phyloP scores from a whole-genome alignment of 1,284 basidiomycete species.

The Golubevia sp. region DNA sequence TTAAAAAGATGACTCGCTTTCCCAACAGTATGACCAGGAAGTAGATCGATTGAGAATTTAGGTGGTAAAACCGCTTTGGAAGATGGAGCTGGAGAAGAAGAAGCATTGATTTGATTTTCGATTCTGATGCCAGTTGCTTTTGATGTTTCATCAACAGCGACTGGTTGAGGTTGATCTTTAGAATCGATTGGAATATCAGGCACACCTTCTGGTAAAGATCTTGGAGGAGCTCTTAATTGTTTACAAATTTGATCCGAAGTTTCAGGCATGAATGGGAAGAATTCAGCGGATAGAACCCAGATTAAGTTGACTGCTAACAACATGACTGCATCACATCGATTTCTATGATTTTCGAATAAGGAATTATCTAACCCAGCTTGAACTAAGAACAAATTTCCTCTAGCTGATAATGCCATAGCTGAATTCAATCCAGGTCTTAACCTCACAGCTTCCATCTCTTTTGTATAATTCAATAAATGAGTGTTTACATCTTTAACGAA shows the following conservation, averaged over 20 bases:
- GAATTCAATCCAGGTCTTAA: conserved; percentile 49
- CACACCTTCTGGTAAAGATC: conserved; percentile 66
- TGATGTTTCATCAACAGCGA: not conserved
- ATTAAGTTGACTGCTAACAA: conserved; percentile 85
- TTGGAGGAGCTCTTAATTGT: conserved; percentile 87
- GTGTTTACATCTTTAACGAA: conserved; percentile 49
- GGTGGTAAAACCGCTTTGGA: conserved; percentile 64
- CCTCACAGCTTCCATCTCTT: conserved; percentile 56
- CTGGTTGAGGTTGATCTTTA: not conserved
- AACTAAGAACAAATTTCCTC: conserved; percentile 52
- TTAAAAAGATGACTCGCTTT: conserved; percentile 89
- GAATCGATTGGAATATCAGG: not conserved
- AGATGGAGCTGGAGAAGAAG: not conserved
- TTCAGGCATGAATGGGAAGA: conserved; percentile 96
- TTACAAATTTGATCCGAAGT: conserved; percentile 79
- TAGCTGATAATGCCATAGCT: conserved; percentile 56
- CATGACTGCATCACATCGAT: conserved; percentile 51
- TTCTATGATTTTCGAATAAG: conserved; percentile 44
- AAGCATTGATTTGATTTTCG: not conserved
- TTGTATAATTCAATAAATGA: conserved; percentile 47
- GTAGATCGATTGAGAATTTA: conserved; percentile 75
- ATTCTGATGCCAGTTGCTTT: not conserved
- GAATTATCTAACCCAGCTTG: conserved; percentile 55
- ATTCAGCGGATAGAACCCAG: conserved; percentile 80
- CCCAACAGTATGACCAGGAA: conserved; percentile 83